Evolutionary conservation across 495 filamentous ascomycete genomes (phyloP).

Genomic region (Bombardia bombarda): DNA sequence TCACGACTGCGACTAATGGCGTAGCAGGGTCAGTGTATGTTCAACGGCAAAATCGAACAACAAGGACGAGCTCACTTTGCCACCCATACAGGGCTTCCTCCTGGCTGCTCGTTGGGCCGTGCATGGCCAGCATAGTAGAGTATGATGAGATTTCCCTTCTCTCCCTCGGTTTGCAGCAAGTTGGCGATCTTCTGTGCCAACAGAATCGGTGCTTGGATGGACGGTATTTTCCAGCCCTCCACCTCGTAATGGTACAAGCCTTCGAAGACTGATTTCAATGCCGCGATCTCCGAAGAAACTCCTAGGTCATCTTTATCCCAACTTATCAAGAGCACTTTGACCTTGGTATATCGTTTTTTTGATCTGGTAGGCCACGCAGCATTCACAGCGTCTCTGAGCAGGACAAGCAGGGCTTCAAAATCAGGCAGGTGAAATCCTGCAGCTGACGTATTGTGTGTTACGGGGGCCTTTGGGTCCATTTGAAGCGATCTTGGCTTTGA

Average conservation of each 20-base stretch:
- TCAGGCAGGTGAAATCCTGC: slow-evolving; percentile 7
- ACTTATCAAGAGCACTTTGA: slow-evolving; percentile 22
- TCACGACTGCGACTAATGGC: slow-evolving; percentile 8
- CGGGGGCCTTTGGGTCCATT: no score
- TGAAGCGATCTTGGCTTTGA: no score
- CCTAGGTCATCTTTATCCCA: slow-evolving; percentile 26
- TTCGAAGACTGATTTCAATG: slow-evolving; percentile 10
- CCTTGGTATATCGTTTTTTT: slow-evolving; percentile 5
- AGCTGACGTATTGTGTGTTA: slow-evolving; percentile 5
- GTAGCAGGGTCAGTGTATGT: no score
- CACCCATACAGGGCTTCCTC: slow-evolving; percentile 14
- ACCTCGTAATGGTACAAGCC: slow-evolving; percentile 13
- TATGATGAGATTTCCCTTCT: no score
- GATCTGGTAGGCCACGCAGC: slow-evolving; percentile 9
- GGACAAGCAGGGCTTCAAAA: slow-evolving; percentile 2
- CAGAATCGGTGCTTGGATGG: no score
- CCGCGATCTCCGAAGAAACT: slow-evolving; percentile 9
- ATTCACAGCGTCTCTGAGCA: slow-evolving; percentile 5
- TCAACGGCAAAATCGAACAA: no score
- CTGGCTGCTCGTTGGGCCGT: slow-evolving; percentile 2
- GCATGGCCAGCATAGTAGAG: slow-evolving; percentile 24
- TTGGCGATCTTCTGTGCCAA: no score
- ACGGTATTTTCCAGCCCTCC: slow-evolving; percentile 14
- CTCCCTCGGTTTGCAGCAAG: no score
- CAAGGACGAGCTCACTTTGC: no score